Evolutionary conservation across 352 stramenopile genomes (phyloP), one percentile per base, ranked within the genome.

Genomic region (Phytopythium vexans): DNA sequence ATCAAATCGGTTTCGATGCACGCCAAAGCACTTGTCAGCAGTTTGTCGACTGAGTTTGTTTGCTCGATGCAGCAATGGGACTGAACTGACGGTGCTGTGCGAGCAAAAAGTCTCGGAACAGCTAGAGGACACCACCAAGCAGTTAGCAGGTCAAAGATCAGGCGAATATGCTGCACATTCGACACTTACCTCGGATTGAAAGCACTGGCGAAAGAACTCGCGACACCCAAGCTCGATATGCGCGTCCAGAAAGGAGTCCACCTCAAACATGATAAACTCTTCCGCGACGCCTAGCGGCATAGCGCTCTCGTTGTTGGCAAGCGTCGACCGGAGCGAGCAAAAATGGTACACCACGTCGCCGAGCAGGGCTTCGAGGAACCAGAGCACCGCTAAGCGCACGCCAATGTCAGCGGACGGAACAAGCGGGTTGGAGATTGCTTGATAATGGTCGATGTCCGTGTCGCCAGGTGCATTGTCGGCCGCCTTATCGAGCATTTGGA

Each of bases 191-290:
- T 88, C 56, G 3, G 82, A 84, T 43, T 86, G 72, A 42, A 92
- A 92, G 33, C 70, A 75, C 32, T 92, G 82, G 36, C 82, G 78
- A 37, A 92, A 92, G 55, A 92, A 84, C 36, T 92, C 82, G 39
- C 82, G 78, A 32, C 82, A 92, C 8, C 82, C 82, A 8, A 92
- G 53, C 48, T 88, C 82, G 6, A 74, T 83, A 48, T 83, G 72
- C 35, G 72, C 72, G 11, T 86, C 74, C 33, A 89, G 49, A 39
- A 84, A 88, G 3, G 72, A 70, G 43, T 89, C 78, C 8, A 71
- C 68, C 32, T 89, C 78, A 34, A 89, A 87, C 14, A 87, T 58
- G 34, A 89, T 42, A 36, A 63, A 77, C 27, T 70, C 64, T 7
- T 77, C 66, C 16, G 37, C 38, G 1, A 56, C 42, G 21, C 21